phyloP scores from a whole-genome alignment of 148 eudicot species.

The Suaeda aralocaspica region DNA sequence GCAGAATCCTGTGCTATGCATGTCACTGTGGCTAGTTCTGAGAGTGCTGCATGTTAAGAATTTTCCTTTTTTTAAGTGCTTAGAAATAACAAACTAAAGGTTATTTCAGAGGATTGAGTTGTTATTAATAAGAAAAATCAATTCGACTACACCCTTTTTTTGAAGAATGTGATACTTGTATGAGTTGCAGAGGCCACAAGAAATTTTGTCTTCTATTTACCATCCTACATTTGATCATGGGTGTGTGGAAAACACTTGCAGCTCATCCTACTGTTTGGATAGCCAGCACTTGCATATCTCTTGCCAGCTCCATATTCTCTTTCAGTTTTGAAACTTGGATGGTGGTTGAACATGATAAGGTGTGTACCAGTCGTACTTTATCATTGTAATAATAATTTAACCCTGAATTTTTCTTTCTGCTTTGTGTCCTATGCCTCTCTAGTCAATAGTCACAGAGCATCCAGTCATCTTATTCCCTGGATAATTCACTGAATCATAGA shows the following conservation, averaged over 20 bases:
- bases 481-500: neutral
- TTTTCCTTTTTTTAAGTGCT: neutral
- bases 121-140: neutral
- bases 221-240: conserved; percentile 65
- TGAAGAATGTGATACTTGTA: conserved; percentile 14
- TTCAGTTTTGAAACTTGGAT: conserved; percentile 93
- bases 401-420: neutral
- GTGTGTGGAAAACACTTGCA: conserved; percentile 54
- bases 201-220: conserved; percentile 67
- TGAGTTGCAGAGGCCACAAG: conserved; percentile 81
- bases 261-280: conserved; percentile 57
- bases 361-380: conserved; percentile 26
- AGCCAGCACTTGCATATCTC: conserved; percentile 66
- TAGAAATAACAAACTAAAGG: neutral
- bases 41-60: neutral
- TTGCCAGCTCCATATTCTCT: conserved; percentile 72
- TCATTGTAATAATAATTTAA: neutral
- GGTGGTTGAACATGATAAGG: conserved; percentile 94
- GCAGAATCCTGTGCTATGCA: conserved; percentile 1
- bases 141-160: neutral
- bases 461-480: neutral
- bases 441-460: neutral
- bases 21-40: neutral
- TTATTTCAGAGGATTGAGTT: neutral
- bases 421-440: neutral